Percentiles rank a stretch among this genome's conserved stretches.
These are phyloP conservation scores for Magnolia sinica DNA, from an alignment of 164 flowering plant species.

Conservation along the genomic window DNA sequence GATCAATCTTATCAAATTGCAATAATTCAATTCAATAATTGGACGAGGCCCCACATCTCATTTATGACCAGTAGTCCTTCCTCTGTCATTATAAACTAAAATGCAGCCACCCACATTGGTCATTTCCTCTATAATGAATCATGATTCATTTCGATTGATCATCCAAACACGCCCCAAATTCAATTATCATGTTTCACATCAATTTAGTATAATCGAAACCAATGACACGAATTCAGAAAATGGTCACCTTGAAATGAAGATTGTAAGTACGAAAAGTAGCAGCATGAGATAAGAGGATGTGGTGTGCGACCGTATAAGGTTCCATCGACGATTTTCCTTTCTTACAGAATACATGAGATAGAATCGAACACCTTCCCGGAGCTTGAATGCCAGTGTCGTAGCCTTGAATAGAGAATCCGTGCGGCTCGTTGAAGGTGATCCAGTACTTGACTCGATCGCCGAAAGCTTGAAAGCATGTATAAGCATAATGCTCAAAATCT, in stretches of 20 bases:
- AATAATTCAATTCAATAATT: no score
- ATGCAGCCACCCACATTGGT: no score
- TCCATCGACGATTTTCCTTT: conserved; percentile 70
- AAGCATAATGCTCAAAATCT: conserved; percentile 68
- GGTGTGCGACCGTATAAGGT: conserved; percentile 84
- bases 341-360: conserved; percentile 63
- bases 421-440: conserved; percentile 95
- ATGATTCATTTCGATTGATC: no score
- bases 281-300: conserved; percentile 78
- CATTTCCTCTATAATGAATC: no score
- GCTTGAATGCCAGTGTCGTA: conserved; percentile 83
- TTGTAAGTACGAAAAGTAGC: conserved; percentile 61
- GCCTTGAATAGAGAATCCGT: conserved; percentile 62
- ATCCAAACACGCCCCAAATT: background rate
- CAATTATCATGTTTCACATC: no score
- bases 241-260: conserved; percentile 62
- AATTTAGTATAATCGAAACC: no score
- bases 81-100: no score
- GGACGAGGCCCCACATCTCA: no score
- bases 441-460: conserved; percentile 87
- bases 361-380: conserved; percentile 82
- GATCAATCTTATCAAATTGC: no score
- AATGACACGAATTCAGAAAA: background rate
- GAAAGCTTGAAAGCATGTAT: conserved; percentile 70
- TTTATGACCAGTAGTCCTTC: no score